A percentile compares a stretch with the other conserved stretches of the same genome.
phyloP scores from a whole-genome alignment of 1,139 yeast genomes.

The Tardiomyces digboiensis region DNA sequence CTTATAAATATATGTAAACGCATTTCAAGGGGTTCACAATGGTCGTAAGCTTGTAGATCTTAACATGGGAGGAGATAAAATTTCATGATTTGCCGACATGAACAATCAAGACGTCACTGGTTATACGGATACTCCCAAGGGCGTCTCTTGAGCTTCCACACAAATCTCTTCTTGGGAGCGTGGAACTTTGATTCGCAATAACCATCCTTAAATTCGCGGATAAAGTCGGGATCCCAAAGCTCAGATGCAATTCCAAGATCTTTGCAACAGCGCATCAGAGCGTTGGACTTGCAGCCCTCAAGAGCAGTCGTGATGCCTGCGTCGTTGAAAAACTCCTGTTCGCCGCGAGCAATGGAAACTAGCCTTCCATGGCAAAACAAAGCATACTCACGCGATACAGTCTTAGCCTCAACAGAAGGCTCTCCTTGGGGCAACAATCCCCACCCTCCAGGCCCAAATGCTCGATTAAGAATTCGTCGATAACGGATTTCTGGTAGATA shows the following conservation, averaged over 20 bases:
- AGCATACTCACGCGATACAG: conserved; percentile 84
- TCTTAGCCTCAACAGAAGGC: conserved; percentile 54
- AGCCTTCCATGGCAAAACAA: conserved; percentile 79
- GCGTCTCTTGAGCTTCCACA: conserved; percentile 76
- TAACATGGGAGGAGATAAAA: no score
- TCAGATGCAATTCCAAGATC: conserved; percentile 96
- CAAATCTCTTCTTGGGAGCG: conserved; percentile 68
- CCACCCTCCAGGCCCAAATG: conserved; percentile 99
- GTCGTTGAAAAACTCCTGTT: conserved; percentile 84
- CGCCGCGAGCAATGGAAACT: conserved; percentile 92
- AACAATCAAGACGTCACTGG: background rate
- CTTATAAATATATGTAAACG: no score
- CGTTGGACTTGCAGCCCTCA: conserved; percentile 96
- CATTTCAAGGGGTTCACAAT: no score
- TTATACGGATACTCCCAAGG: conserved; percentile 72
- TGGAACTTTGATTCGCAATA: conserved; percentile 79
- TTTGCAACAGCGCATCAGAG: conserved; percentile 95
- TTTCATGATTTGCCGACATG: no score
- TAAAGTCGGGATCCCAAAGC: conserved; percentile 92
- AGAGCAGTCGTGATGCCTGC: conserved; percentile 91
- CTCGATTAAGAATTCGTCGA: conserved; percentile 74
- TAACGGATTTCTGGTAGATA: conserved; percentile 94
- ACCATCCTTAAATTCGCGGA: conserved; percentile 65
- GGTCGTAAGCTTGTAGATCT: no score
- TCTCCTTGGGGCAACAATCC: conserved; percentile 93